Conservation (phyloP, 495 filamentous ascomycete species). For the Penicillium egyptiacum region DNA sequence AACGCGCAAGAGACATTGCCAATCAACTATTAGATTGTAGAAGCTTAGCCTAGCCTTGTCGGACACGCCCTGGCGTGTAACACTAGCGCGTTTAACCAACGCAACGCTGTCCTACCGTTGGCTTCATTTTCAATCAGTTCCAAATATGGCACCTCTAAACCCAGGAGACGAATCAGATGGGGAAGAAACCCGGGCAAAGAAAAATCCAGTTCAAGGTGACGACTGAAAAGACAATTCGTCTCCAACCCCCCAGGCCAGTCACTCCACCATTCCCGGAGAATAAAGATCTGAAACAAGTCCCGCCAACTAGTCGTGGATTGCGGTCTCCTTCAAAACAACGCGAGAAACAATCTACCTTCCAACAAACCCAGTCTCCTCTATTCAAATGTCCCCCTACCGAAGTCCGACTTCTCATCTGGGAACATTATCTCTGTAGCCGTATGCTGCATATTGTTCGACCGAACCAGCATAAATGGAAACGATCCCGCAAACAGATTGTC, state of each 20-base stretch:
- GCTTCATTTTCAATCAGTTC: background rate
- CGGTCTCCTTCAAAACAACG: background rate
- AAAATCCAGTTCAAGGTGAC: background rate
- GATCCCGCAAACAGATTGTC: background rate
- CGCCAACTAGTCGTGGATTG: background rate
- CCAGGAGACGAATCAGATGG: background rate
- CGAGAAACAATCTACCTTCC: background rate
- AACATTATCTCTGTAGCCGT: background rate
- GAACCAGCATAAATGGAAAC: background rate
- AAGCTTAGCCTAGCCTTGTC: background rate
- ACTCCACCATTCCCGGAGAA: background rate
- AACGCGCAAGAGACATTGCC: no score
- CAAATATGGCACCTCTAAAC: background rate
- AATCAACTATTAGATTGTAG: no score
- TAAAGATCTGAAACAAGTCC: background rate
- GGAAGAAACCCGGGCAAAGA: background rate
- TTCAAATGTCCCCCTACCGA: background rate
- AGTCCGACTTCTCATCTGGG: slow-evolving; percentile 1
- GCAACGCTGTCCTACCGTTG: background rate
- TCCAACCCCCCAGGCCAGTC: background rate
- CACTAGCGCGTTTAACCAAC: background rate
- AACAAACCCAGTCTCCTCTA: background rate
- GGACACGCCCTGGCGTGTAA: background rate
- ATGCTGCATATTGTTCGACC: slow-evolving; percentile 1
- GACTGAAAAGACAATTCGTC: background rate